Evolutionary conservation across 768 basidiomycete genomes (phyloP).

Genomic region (Tricholoma sp.): DNA sequence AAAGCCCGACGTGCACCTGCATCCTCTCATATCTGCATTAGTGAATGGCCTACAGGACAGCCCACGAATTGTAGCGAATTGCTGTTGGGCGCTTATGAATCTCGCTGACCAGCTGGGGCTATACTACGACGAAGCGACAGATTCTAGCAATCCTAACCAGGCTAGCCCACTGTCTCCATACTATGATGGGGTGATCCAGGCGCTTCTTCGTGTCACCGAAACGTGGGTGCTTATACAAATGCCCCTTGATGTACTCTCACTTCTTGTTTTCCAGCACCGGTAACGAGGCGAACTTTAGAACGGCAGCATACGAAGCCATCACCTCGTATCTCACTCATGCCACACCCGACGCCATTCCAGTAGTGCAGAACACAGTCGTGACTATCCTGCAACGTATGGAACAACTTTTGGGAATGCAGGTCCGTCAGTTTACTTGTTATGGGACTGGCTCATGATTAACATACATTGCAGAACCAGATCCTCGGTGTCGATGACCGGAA

Average conservation of each 20-base stretch:
- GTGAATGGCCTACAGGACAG: conserved; percentile 76
- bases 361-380: conserved; percentile 78
- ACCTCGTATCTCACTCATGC: conserved; percentile 82
- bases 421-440: conserved; percentile 23
- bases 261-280: conserved; percentile 43
- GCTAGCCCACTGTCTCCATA: conserved; percentile 78
- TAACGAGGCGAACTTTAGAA: conserved; percentile 91
- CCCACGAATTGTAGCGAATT: conserved; percentile 86
- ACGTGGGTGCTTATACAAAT: conserved; percentile 44
- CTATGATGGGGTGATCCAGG: conserved; percentile 81
- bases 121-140: conserved; percentile 60
- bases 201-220: conserved; percentile 83
- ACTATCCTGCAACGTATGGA: conserved; percentile 90
- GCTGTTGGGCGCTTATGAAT: conserved; percentile 96
- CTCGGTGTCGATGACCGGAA: conserved; percentile 93
- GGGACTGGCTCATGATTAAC: not conserved
- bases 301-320: conserved; percentile 94
- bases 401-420: conserved; percentile 78
- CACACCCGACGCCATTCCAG: conserved; percentile 69
- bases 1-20: conserved; percentile 85
- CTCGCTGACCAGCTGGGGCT: conserved; percentile 82
- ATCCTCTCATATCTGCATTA: conserved; percentile 76
- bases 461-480: conserved; percentile 68
- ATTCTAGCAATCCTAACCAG: conserved; percentile 29
- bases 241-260: not conserved